Conservation (phyloP, 148 eudicot genomes). For the Persicaria tinctoria region DNA sequence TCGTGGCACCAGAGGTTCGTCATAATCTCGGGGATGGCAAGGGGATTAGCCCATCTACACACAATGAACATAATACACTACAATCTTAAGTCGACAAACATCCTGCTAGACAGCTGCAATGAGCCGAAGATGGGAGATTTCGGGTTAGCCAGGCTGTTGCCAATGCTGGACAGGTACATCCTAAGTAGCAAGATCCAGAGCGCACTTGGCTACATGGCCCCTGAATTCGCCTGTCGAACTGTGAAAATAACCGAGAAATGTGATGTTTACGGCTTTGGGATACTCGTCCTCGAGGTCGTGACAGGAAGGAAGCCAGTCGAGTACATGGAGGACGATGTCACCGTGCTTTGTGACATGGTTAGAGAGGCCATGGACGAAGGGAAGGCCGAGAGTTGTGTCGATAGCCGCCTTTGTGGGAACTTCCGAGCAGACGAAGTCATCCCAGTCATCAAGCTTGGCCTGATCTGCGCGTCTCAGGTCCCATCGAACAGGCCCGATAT, state of each 20-base stretch:
- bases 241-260: constrained; percentile 92
- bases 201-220: constrained; percentile 90
- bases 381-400: constrained; percentile 66
- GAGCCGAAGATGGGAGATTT: constrained; percentile 76
- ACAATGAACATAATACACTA: constrained; percentile 59
- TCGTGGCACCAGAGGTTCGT: constrained; percentile 74
- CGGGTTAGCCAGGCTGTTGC: constrained; percentile 68
- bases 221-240: constrained; percentile 80
- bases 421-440: constrained; percentile 65
- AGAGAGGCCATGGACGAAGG: constrained; percentile 81
- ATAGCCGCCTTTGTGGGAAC: constrained; percentile 47
- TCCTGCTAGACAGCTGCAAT: constrained; percentile 42
- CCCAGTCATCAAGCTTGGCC: constrained; percentile 74
- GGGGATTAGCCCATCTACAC: constrained; percentile 78
- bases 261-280: constrained; percentile 78
- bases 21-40: constrained; percentile 61
- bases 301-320: constrained; percentile 87
- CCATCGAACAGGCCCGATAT: constrained; percentile 92
- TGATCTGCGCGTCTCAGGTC: constrained; percentile 91
- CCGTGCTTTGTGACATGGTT: constrained; percentile 81
- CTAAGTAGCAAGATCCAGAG: constrained; percentile 85
- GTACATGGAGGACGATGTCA: constrained; percentile 93
- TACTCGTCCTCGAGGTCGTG: constrained; percentile 63
- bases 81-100: constrained; percentile 69
- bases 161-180: constrained; percentile 61